phyloP scores from a whole-genome alignment of 371 early-diverging fungal species.

The Quaeritorhiza haematococci region DNA sequence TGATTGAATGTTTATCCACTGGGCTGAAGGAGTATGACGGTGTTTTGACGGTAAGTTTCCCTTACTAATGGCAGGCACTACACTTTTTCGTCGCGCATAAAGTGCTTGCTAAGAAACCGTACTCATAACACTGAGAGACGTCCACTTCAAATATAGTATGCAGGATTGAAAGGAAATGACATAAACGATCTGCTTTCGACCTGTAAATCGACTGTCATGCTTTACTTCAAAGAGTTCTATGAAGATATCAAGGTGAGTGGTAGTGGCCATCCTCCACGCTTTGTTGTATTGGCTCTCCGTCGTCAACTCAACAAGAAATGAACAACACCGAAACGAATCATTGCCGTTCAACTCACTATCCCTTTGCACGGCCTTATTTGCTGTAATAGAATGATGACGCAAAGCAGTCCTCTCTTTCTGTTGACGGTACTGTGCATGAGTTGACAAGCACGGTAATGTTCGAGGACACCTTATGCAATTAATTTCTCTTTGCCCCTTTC shows the following conservation, averaged over 20 bases:
- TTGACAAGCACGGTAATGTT: conserved; percentile 67
- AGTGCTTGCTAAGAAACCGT: not conserved
- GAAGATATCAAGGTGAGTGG: conserved; percentile 59
- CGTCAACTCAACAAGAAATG: too few relatives aligned
- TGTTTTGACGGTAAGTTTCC: conserved; percentile 28
- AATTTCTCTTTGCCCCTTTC: not conserved
- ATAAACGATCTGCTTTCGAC: conserved; percentile 48
- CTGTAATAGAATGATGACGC: conserved; percentile 16
- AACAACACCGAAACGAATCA: not conserved
- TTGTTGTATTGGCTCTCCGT: not conserved
- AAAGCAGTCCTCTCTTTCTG: conserved; percentile 42
- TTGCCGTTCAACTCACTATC: not conserved
- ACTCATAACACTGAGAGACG: too few relatives aligned
- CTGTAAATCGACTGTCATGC: conserved; percentile 53
- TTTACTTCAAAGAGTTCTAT: conserved; percentile 65
- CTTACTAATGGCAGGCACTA: not conserved
- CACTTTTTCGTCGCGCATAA: not conserved
- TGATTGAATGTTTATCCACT: conserved; percentile 47
- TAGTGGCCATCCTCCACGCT: not conserved
- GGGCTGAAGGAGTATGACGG: conserved; percentile 27
- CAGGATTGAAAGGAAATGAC: conserved; percentile 36
- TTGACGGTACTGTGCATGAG: conserved; percentile 84
- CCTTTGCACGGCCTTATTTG: not conserved
- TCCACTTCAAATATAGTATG: conserved; percentile 18
- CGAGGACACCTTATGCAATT: not conserved